These are phyloP conservation scores for Mucor indicus DNA, from an alignment of 371 early-diverging fungal species.

Conservation along the genomic window DNA sequence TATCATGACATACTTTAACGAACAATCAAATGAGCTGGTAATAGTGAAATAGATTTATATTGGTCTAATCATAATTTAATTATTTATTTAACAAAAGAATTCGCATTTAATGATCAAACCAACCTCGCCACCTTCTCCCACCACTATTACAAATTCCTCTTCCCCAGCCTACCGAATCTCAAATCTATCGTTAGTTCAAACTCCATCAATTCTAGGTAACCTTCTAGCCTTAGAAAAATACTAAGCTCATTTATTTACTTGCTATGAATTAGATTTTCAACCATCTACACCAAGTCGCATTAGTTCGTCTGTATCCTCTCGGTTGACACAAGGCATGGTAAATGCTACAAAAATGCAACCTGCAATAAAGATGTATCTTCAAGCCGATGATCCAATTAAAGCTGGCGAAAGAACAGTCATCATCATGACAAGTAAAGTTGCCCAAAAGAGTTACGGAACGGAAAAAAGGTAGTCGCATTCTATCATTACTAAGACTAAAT, in stretches of 20 bases:
- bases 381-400: conserved; percentile 16
- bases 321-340: conserved; percentile 29
- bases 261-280: conserved; percentile 9
- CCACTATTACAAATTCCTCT: conserved; percentile 1
- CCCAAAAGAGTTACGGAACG: conserved; percentile 78
- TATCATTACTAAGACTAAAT: conserved; percentile 37
- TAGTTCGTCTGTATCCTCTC: conserved; percentile 6
- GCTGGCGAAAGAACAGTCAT: conserved; percentile 67
- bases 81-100: conserved; percentile 1
- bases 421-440: conserved; percentile 73
- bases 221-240: too few relatives aligned
- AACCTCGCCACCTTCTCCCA: conserved; percentile 2
- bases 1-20: too few relatives aligned
- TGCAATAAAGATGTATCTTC: conserved; percentile 42
- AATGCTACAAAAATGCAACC: conserved; percentile 30
- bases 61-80: not conserved
- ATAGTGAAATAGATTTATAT: too few relatives aligned
- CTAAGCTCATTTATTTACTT: not conserved
- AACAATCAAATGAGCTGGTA: too few relatives aligned
- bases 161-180: conserved; percentile 2
- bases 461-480: conserved; percentile 59
- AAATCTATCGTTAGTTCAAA: conserved; percentile 7
- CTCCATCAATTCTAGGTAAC: conserved; percentile 6
- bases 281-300: conserved; percentile 13
- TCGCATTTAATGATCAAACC: not conserved